Evolutionary conservation across 2,329 filamentous ascomycete genomes (phyloP).

Genomic region (Drechslera avenae): DNA sequence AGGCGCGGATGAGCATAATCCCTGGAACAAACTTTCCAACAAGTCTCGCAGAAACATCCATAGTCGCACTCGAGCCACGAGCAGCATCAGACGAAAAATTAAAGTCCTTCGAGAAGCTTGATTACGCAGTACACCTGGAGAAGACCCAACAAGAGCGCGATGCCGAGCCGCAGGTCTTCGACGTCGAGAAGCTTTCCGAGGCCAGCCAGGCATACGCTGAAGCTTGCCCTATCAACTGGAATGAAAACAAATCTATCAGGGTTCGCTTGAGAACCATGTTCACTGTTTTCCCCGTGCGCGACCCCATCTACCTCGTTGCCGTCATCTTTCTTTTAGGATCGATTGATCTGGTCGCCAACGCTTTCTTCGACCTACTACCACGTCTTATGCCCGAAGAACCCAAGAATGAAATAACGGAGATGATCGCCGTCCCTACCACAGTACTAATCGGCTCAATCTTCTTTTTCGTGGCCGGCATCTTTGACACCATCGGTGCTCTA

Average conservation of each 20-base stretch:
- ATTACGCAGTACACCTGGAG: slow-evolving; percentile 29
- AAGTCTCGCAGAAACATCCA: slow-evolving; percentile 1
- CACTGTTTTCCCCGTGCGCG: slow-evolving; percentile 34
- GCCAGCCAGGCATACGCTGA: slow-evolving; percentile 1
- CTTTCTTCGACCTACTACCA: slow-evolving; percentile 35
- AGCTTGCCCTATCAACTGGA: slow-evolving; percentile 3
- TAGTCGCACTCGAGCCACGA: slow-evolving; percentile 18
- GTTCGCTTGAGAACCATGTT: slow-evolving; percentile 18
- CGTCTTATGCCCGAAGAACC: slow-evolving; percentile 8
- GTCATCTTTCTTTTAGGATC: slow-evolving; percentile 32
- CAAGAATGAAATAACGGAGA: slow-evolving; percentile 23
- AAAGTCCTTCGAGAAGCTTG: slow-evolving; percentile 22
- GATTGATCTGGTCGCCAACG: slow-evolving; percentile 33
- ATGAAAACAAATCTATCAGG: background rate
- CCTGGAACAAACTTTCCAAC: slow-evolving; percentile 2
- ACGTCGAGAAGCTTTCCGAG: slow-evolving; percentile 4
- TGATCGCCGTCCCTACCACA: slow-evolving; percentile 28
- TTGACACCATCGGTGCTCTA: slow-evolving; percentile 32
- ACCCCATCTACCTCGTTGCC: slow-evolving; percentile 38
- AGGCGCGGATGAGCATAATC: slow-evolving; percentile 26
- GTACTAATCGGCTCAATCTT: slow-evolving; percentile 32
- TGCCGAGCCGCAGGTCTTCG: background rate
- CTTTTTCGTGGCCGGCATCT: slow-evolving; percentile 37
- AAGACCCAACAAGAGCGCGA: slow-evolving; percentile 27
- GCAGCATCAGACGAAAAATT: slow-evolving; percentile 27